Evolutionary conservation across 768 basidiomycete genomes (phyloP).

Genomic region (Glaciozyma martinii): DNA sequence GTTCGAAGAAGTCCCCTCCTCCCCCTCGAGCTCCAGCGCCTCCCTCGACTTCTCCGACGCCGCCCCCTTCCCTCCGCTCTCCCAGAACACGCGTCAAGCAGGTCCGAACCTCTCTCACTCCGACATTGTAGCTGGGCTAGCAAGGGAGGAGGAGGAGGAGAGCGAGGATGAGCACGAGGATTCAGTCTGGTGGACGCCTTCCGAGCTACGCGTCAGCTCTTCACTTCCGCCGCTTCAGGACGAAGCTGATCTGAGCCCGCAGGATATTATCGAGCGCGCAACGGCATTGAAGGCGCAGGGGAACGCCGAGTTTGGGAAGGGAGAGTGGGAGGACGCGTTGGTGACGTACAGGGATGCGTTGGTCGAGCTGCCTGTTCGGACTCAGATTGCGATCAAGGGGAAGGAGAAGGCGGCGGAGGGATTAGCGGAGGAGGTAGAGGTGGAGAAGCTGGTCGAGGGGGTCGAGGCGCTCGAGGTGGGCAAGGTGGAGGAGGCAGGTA

Average conservation of each 20-base stretch:
- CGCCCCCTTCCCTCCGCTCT: neutral
- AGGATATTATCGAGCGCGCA: slow-evolving; percentile 17
- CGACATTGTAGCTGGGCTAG: no score
- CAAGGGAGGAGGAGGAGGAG: neutral
- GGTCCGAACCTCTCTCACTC: neutral
- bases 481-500: slow-evolving; percentile 4
- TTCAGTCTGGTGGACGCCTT: neutral
- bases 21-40: neutral
- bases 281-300: slow-evolving; percentile 12
- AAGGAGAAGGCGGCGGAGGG: slow-evolving; percentile 10
- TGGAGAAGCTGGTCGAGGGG: neutral
- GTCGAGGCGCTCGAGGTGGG: slow-evolving; percentile 1
- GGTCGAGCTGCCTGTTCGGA: slow-evolving; percentile 17
- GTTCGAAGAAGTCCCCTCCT: slow-evolving; percentile 7
- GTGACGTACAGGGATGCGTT: slow-evolving; percentile 22
- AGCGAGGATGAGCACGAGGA: slow-evolving; percentile 1
- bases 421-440: neutral
- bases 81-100: neutral
- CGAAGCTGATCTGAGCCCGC: neutral
- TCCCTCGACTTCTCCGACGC: slow-evolving; percentile 2
- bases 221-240: neutral
- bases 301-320: slow-evolving; percentile 17
- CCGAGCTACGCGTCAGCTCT: neutral
- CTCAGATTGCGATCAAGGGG: slow-evolving; percentile 6
- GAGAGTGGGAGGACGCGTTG: slow-evolving; percentile 17